phyloP scores from a whole-genome alignment of 139 green algal genomes.

The Ulvella scutata region DNA sequence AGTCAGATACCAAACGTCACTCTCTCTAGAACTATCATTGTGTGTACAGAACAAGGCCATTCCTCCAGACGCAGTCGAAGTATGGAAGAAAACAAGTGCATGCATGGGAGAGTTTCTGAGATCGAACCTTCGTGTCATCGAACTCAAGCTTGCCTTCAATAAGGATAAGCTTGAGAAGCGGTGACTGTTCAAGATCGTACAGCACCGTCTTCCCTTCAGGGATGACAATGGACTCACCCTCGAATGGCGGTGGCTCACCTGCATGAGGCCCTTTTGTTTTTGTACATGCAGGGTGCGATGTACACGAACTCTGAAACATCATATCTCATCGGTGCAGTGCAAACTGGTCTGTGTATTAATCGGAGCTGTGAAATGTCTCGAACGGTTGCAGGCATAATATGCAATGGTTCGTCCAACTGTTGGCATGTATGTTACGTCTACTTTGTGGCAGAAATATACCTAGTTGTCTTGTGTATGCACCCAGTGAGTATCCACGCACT shows the following conservation, averaged over 20 bases:
- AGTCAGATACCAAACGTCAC: neutral
- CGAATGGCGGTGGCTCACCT: neutral
- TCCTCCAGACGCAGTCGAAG: neutral
- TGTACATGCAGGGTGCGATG: no score
- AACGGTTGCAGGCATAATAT: no score
- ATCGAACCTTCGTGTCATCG: conserved; percentile 10
- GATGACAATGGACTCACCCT: conserved; percentile 10
- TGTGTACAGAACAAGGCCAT: neutral
- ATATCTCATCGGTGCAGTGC: no score
- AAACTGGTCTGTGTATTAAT: no score
- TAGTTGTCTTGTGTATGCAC: no score
- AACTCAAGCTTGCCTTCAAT: conserved; percentile 41
- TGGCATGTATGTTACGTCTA: no score
- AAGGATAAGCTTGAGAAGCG: conserved; percentile 8
- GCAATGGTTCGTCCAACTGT: no score
- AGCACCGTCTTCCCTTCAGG: conserved; percentile 19
- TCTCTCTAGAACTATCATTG: neutral
- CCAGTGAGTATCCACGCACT: no score
- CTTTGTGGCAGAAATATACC: no score
- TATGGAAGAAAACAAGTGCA: neutral
- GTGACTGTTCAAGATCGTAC: conserved; percentile 14
- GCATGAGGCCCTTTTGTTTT: neutral
- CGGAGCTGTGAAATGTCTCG: no score
- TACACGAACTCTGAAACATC: no score
- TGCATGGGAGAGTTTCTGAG: neutral